Conservation (phyloP, 75 land plant genomes). For the Pseudotsuga menziesii region DNA sequence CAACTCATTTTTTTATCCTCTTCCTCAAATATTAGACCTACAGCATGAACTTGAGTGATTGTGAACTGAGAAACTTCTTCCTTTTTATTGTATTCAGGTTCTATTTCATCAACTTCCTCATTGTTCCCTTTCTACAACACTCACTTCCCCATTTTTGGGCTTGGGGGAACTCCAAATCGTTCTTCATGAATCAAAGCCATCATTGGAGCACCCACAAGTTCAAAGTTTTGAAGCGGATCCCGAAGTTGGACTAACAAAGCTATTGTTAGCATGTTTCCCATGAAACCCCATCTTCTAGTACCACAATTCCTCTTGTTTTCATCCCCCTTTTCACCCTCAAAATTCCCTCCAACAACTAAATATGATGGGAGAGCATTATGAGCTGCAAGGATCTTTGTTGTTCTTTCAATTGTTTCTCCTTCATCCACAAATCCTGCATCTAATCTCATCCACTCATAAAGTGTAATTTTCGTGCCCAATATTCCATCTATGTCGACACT, state of each 20-base stretch:
- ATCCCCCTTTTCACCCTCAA: slow-evolving; percentile 34
- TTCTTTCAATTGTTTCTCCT: slow-evolving; percentile 44
- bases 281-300: slow-evolving; percentile 58
- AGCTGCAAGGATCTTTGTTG: slow-evolving; percentile 76
- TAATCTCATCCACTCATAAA: slow-evolving; percentile 90
- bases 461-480: slow-evolving; percentile 65
- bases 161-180: too few relatives aligned
- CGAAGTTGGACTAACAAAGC: slow-evolving; percentile 93
- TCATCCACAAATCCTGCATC: too few relatives aligned
- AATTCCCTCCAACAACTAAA: slow-evolving; percentile 25
- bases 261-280: slow-evolving; percentile 86
- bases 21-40: too few relatives aligned
- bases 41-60: too few relatives aligned
- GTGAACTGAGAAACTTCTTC: too few relatives aligned
- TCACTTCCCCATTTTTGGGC: too few relatives aligned
- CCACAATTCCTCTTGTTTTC: slow-evolving; percentile 34
- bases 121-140: too few relatives aligned
- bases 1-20: too few relatives aligned
- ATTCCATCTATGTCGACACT: too few relatives aligned
- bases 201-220: slow-evolving; percentile 96
- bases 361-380: slow-evolving; percentile 68
- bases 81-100: too few relatives aligned
- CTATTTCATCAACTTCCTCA: too few relatives aligned
- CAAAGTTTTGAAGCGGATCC: slow-evolving; percentile 81
- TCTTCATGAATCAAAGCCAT: slow-evolving; percentile 84